Evolutionary conservation across 2,329 filamentous ascomycete species (phyloP), one percentile per base, ranked within the genome.

Genomic region (Aureobasidium sp.): DNA sequence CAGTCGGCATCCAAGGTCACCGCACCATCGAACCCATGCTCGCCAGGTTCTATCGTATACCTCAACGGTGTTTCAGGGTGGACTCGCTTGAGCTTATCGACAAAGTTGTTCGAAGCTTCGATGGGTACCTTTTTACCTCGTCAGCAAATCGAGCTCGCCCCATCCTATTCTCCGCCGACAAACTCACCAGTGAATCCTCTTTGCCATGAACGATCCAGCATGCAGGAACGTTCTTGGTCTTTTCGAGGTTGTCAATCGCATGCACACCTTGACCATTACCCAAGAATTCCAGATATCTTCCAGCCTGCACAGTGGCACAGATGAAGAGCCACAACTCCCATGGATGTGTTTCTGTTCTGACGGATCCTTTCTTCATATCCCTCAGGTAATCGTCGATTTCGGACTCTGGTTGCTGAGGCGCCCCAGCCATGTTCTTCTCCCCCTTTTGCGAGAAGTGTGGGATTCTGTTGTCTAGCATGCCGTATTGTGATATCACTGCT

Each of bases 11-110:
- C 65, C 13, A 70, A 62, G 8, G 61, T 61, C 20, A 62, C 50
- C 2, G 63, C 57, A 2, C 13, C 24, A 64, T 76, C 74, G 67
- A 76, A 76, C 2, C 74, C 75, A 69, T 77, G 75, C 6, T 70
- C 70, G 1, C 74, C 74, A 13, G 71, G 68, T n/a, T 64, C 63
- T 24, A 71, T 36, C 12, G 66, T 64, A 24, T 75, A 37, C 41
- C 66, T 43, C 41, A 76, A 53, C 20, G 65, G 66, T 36, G 69
- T 69, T 0, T 65, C 63, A 1, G 68, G 68, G 26, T 67, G 60
- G 8, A 65, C 57, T n/a, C 68, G 66, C 63, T 65, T 66, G 26
- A 73, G 59, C 15, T 65, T 66, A 44, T 69, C 57, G 10, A 63
- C 64, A 5, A 76, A 75, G 29, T 61, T 66, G 61, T 71, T 65